These are phyloP conservation scores for Boeremia exigua DNA, from an alignment of 2,329 filamentous ascomycete species.

Conservation along the genomic window DNA sequence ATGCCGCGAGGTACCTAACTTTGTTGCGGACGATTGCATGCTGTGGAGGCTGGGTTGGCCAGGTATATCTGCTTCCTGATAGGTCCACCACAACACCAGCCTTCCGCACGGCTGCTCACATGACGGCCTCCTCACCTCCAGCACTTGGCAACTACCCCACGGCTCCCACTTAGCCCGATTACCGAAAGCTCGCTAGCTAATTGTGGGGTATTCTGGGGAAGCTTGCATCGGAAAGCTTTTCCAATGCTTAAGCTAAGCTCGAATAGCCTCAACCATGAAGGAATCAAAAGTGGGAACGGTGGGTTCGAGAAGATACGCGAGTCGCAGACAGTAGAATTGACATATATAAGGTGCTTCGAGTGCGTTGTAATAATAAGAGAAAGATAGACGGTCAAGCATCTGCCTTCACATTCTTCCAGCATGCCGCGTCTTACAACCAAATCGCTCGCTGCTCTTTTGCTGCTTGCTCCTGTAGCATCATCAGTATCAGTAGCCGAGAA, in stretches of 20 bases:
- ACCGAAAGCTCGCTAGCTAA: slow-evolving; percentile 6
- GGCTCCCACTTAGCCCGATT: neutral
- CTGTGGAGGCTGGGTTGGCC: neutral
- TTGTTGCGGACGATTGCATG: neutral
- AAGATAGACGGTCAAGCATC: neutral
- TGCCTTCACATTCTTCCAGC: neutral
- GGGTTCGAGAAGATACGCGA: neutral
- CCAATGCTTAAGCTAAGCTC: slow-evolving; percentile 3
- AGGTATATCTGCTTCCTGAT: neutral
- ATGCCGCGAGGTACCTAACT: neutral
- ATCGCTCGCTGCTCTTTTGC: slow-evolving; percentile 1
- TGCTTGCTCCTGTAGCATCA: slow-evolving; percentile 7
- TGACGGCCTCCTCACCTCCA: neutral
- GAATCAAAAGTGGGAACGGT: neutral
- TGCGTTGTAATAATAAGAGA: neutral
- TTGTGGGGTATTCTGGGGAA: slow-evolving; percentile 14
- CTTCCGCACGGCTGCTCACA: neutral
- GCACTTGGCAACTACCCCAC: slow-evolving; percentile 3
- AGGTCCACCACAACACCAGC: slow-evolving; percentile 1
- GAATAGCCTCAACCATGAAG: neutral
- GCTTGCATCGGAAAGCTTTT: slow-evolving; percentile 17
- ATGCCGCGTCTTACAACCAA: slow-evolving; percentile 5
- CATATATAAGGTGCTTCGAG: slow-evolving; percentile 1
- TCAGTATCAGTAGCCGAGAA: slow-evolving; percentile 18
- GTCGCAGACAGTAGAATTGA: neutral